These are phyloP conservation scores for Fusarium bulbicola DNA, from an alignment of 2,329 filamentous ascomycete species.

Conservation along the genomic window DNA sequence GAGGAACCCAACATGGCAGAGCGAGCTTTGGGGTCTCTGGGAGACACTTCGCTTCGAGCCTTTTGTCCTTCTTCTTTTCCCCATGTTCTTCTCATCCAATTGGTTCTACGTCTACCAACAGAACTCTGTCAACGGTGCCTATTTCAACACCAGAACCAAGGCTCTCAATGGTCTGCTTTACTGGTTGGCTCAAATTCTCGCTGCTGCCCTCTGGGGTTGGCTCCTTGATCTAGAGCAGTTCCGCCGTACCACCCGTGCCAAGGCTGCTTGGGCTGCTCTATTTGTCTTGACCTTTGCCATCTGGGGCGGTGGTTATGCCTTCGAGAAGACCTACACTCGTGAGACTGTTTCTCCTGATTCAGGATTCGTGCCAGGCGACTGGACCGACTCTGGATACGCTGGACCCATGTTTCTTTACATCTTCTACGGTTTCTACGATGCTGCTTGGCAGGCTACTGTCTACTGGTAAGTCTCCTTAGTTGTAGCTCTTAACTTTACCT, in stretches of 20 bases:
- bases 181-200: constrained; percentile 79
- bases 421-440: constrained; percentile 90
- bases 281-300: constrained; percentile 77
- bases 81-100: constrained; percentile 84
- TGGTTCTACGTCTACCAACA: constrained; percentile 88
- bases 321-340: constrained; percentile 58
- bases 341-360: constrained; percentile 19
- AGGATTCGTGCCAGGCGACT: constrained; percentile 60
- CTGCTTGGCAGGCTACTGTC: constrained; percentile 86
- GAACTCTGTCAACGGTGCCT: constrained; percentile 74
- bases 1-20: constrained; percentile 89
- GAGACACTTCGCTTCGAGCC: constrained; percentile 76
- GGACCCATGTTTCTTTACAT: constrained; percentile 90
- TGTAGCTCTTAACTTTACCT: constrained; percentile 30
- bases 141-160: constrained; percentile 78
- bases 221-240: constrained; percentile 70
- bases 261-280: constrained; percentile 67
- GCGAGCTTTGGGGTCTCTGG: constrained; percentile 79
- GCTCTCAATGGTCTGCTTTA: constrained; percentile 78
- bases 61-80: constrained; percentile 76
- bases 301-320: constrained; percentile 86
- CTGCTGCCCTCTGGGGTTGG: constrained; percentile 77
- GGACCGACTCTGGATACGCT: constrained; percentile 71
- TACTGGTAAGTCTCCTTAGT: constrained; percentile 80
- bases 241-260: constrained; percentile 74